Evolutionary conservation across 192 early-diverging fungal species (phyloP).

Genomic region (Gamsiella multidivaricata): DNA sequence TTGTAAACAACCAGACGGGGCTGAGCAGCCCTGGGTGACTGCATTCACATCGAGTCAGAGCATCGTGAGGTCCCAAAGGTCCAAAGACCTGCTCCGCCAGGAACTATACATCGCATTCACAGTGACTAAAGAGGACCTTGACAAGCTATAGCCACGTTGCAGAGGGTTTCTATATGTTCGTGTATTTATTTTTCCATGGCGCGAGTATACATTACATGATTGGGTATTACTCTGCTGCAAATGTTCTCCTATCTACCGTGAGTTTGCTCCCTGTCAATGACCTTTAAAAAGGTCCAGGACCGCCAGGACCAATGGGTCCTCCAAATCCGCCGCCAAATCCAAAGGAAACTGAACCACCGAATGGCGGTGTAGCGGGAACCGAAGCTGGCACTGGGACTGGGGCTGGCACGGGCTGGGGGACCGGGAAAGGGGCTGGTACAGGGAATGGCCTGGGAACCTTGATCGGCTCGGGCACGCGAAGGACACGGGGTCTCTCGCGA

Average conservation of each 20-base stretch:
- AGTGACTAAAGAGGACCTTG: neutral
- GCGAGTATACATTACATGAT: no score
- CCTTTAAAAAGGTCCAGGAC: conserved; percentile 2
- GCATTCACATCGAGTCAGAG: no score
- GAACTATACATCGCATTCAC: neutral
- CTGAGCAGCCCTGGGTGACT: neutral
- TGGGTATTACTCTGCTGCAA: no score
- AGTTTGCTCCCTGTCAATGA: no score
- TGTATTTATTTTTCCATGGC: no score
- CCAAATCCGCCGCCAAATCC: conserved; percentile 12
- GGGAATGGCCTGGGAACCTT: conserved; percentile 6
- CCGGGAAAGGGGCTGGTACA: neutral
- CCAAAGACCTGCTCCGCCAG: neutral
- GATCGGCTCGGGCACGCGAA: conserved; percentile 2
- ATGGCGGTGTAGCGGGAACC: neutral
- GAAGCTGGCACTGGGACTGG: conserved; percentile 6
- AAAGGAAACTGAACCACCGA: neutral
- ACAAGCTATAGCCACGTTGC: no score
- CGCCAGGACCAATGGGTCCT: conserved; percentile 6
- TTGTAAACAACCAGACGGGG: no score
- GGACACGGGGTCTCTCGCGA: neutral
- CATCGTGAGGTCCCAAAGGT: neutral
- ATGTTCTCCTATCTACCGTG: no score
- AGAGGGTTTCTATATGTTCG: no score
- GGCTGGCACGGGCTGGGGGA: conserved; percentile 1